A percentile compares a stretch with the other conserved stretches of the same genome.
These are phyloP conservation scores for Silybum marianum DNA, from an alignment of 129 eudicot genomes.

Conservation along the genomic window DNA sequence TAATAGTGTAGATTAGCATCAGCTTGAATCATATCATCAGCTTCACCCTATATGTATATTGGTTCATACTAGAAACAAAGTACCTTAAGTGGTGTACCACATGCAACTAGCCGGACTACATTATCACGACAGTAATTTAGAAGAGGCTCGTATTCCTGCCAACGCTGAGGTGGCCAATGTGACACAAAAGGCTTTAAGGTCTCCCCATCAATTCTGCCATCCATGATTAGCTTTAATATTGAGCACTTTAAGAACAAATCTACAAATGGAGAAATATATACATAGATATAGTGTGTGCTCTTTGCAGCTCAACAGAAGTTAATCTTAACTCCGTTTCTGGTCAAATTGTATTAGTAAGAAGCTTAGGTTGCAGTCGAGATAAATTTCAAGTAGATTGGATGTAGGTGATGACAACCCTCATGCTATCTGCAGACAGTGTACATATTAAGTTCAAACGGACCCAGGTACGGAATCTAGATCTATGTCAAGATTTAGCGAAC, in stretches of 20 bases:
- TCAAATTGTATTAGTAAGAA: neutral
- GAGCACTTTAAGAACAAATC: neutral
- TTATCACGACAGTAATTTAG: conserved; percentile 78
- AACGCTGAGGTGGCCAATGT: conserved; percentile 89
- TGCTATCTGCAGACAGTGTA: neutral
- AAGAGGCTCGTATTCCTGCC: conserved; percentile 97
- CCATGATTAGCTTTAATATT: conserved; percentile 10
- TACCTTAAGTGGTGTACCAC: conserved; percentile 97
- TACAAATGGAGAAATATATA: neutral
- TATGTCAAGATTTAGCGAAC: neutral
- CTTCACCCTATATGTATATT: neutral
- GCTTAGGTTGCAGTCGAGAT: neutral
- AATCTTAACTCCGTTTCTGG: neutral
- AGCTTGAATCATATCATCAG: neutral
- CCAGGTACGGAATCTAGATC: neutral
- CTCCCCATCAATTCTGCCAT: conserved; percentile 81
- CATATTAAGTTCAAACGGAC: neutral
- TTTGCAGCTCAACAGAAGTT: neutral
- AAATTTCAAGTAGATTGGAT: neutral
- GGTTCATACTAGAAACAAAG: neutral
- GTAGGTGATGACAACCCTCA: neutral
- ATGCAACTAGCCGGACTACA: conserved; percentile 70
- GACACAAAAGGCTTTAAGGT: conserved; percentile 60
- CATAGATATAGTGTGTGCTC: neutral
- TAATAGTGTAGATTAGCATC: neutral